phyloP scores from a whole-genome alignment of 2,329 filamentous ascomycete species.

The Septoria linicola region DNA sequence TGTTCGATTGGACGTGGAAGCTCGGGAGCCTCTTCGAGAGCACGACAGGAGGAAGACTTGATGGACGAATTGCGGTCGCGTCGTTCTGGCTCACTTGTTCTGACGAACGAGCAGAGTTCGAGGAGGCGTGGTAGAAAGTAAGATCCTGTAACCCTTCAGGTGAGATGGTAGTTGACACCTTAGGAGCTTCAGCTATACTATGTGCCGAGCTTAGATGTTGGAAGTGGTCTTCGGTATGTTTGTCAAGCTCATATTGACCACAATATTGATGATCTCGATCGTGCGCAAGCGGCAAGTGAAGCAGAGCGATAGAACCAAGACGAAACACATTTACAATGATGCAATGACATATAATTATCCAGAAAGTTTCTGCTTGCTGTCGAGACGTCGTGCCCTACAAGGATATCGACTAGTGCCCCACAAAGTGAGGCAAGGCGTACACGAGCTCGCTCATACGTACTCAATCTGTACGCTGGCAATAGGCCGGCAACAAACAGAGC shows the following conservation, averaged over 20 bases:
- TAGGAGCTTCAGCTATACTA: too few species aligned
- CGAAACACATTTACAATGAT: too few species aligned
- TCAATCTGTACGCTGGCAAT: background rate
- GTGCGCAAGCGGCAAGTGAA: too few species aligned
- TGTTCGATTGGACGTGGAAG: slow-evolving; percentile 21
- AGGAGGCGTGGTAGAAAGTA: background rate
- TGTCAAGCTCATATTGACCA: too few species aligned
- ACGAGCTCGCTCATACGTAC: background rate
- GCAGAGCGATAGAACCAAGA: too few species aligned
- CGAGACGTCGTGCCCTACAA: background rate
- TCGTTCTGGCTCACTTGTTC: background rate
- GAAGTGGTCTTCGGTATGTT: too few species aligned
- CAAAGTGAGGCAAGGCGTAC: background rate
- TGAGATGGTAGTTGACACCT: too few species aligned
- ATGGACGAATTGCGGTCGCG: slow-evolving; percentile 3
- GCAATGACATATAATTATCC: too few species aligned
- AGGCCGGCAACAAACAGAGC: slow-evolving; percentile 4
- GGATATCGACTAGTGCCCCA: background rate
- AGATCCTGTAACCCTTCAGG: too few species aligned
- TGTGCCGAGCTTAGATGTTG: too few species aligned
- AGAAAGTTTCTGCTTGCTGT: too few species aligned
- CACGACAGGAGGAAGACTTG: background rate
- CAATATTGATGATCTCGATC: too few species aligned
- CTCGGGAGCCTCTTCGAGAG: slow-evolving; percentile 6
- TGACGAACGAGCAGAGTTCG: background rate